phyloP scores from a whole-genome alignment of 2,329 filamentous ascomycete species.

The Magnaporthales sp. region DNA sequence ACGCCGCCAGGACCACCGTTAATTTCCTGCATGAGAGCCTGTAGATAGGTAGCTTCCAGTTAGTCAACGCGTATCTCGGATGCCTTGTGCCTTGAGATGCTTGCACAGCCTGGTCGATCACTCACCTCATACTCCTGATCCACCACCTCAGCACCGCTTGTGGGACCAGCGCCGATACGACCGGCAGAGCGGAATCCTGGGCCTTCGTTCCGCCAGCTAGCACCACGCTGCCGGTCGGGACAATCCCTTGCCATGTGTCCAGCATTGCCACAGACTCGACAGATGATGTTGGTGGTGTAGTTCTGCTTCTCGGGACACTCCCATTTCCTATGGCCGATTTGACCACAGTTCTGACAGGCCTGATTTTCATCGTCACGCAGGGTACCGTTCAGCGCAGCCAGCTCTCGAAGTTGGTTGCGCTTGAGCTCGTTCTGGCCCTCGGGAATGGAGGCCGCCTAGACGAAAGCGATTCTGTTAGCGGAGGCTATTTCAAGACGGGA shows the following conservation, averaged over 20 bases:
- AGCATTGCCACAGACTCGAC: slow-evolving; percentile 93
- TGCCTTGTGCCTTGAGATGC: background rate
- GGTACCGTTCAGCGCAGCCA: slow-evolving; percentile 96
- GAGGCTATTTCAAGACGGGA: background rate
- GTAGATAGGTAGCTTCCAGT: background rate
- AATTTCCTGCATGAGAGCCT: slow-evolving; percentile 98
- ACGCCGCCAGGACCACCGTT: slow-evolving; percentile 57
- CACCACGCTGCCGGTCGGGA: slow-evolving; percentile 84
- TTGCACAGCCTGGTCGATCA: slow-evolving; percentile 9
- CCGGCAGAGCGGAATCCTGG: slow-evolving; percentile 38
- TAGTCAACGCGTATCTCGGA: no score
- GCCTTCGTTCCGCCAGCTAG: slow-evolving; percentile 81
- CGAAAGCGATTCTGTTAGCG: slow-evolving; percentile 12
- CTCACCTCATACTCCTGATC: slow-evolving; percentile 92
- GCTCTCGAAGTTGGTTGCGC: slow-evolving; percentile 94
- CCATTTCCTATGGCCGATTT: slow-evolving; percentile 98
- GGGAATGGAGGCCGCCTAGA: slow-evolving; percentile 89
- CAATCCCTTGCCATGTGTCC: slow-evolving; percentile 98
- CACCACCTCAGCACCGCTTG: slow-evolving; percentile 68
- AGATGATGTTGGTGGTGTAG: slow-evolving; percentile 98
- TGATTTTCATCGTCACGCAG: slow-evolving; percentile 98
- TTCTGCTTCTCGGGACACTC: slow-evolving; percentile 97
- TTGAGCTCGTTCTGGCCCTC: slow-evolving; percentile 99
- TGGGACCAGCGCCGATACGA: slow-evolving; percentile 54
- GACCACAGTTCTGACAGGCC: slow-evolving; percentile 97